Base-by-base conservation (phyloP, 768 basidiomycete genomes). In the Glaciozyma antarctica region DNA sequence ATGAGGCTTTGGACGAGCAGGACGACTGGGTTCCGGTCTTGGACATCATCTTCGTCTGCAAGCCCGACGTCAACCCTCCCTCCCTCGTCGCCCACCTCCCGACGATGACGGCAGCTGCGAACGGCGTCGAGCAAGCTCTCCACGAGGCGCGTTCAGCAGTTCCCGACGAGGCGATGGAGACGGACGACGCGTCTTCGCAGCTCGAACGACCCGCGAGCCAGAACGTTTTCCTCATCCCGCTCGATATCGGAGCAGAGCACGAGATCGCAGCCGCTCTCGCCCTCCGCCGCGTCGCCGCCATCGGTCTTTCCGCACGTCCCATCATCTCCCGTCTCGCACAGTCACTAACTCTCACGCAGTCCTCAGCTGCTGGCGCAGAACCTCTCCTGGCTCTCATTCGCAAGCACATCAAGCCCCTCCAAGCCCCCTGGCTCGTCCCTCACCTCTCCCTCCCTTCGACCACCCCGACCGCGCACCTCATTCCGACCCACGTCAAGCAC, bases 401-500 rank as follows among this genome's bases (percentile, higher is more conserved):
- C 34, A 19, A 26, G 16, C 63, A 58, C 62, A n/a, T 88, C n/a
- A 82, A 83, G 16, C 75, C 80, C 24, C 73, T 87, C 19, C 77
- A 80, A 21, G 88, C 88, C 0, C 78, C 84, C 9, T 93, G 90
- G 90, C 78, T 83, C 19, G 74, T 82, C 24, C 69, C 69, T 5
- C 69, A 70, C 49, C 41, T 70, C 51, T 41, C 64, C 28, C 34
- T 59, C 53, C 65, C 58, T 52, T 43, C 51, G 44, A 2, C 32
- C 60, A 0, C 28, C 32, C 41, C 28, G 28, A 30, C 38, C 51
- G 34, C 64, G 62, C 47, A 72, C 65, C 67, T 85, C 30, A 77
- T 87, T 49, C 84, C 86, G 3, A 89, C 88, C 0, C 86, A 89
- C 73, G 80, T 90, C 69, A 93, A 91, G 73, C 88, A 90, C 69